Base-by-base conservation (phyloP, 2,329 filamentous ascomycete species). In the Diaporthe vaccinii region DNA sequence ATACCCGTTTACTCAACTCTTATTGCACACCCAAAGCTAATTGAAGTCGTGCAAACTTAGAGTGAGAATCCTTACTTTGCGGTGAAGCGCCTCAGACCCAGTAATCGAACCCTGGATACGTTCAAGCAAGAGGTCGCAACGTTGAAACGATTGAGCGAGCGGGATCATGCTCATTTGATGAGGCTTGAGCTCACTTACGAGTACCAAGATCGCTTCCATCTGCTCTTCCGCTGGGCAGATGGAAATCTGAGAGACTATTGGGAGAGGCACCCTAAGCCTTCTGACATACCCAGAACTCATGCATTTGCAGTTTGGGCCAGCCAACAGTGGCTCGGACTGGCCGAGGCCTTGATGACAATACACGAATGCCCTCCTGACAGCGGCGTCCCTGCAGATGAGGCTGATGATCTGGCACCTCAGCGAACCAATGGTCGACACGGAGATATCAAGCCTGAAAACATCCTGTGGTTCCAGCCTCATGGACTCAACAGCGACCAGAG, bases 371-470 rank as follows among this genome's bases (percentile, higher is more conserved):
- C 67, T 10, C 73, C 67, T 15, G 67, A 74, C 22, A 46, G 15
- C 14, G 36, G 20, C 2, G 7, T 65, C 9, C 25, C 51, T 4
- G 36, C 20, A 22, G 55, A 36, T 3, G 57, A 36, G 17, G 22
- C 10, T 12, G 17, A 72, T n/a, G 57, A 15, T 15, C 44, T 55
- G 6, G 58, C 46, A 0, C 34, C 17, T 44, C 36, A 44, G 36
- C 25, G 73, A 20, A 72, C 39, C 12, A 58, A 51, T 10, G 73
- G 65, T 4, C 61, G 73, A 0, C 76, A 78, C 31, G 76, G 76
- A n/a, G 74, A 77, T 17, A 73, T 78, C 44, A 77, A 78, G 41
- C 74, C 74, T 1, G 65, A 74, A 22, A 78, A 77, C 39, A 77
- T 78, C 20, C 57, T 76, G 0, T 77, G 73, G 73, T 78, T 76